These are phyloP conservation scores for Gonium pectorale DNA, from an alignment of 139 green algal genomes.

Conservation along the genomic window DNA sequence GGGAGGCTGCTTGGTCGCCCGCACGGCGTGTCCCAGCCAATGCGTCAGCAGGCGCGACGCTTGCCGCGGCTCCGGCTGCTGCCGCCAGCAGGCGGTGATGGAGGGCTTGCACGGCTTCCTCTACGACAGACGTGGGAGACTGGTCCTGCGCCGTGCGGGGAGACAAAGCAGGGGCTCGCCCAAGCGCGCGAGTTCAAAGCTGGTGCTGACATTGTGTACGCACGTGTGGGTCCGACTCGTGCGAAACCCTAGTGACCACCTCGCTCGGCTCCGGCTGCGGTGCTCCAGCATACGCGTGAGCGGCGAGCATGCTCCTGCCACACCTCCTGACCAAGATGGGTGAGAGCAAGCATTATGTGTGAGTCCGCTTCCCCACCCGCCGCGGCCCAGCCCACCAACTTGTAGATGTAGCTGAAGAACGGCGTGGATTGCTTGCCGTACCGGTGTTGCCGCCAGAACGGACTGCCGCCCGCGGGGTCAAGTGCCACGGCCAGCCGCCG, in stretches of 20 bases:
- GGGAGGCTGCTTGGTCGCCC: too few species aligned
- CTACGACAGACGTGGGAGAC: constrained; percentile 27
- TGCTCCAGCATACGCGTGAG: too few species aligned
- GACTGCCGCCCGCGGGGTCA: background rate
- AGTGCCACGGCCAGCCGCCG: constrained; percentile 27
- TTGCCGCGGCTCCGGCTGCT: background rate
- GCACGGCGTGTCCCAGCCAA: too few species aligned
- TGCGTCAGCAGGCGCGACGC: too few species aligned
- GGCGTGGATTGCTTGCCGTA: constrained; percentile 44
- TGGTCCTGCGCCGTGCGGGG: constrained; percentile 11
- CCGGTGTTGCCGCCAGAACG: constrained; percentile 50
- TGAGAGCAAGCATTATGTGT: background rate
- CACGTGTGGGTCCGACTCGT: too few species aligned
- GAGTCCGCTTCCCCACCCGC: background rate
- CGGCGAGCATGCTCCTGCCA: too few species aligned
- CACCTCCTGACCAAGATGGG: too few species aligned
- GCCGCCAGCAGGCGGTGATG: constrained; percentile 2
- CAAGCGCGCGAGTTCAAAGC: too few species aligned
- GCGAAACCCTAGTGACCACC: too few species aligned
- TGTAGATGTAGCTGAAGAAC: constrained; percentile 55
- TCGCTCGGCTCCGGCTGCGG: too few species aligned
- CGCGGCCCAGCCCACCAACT: constrained; percentile 7
- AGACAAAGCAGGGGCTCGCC: too few species aligned
- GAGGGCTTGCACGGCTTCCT: constrained; percentile 35
- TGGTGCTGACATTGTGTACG: too few species aligned